These are phyloP conservation scores for Serendipita sp. DNA, from an alignment of 768 basidiomycete genomes.

Conservation along the genomic window DNA sequence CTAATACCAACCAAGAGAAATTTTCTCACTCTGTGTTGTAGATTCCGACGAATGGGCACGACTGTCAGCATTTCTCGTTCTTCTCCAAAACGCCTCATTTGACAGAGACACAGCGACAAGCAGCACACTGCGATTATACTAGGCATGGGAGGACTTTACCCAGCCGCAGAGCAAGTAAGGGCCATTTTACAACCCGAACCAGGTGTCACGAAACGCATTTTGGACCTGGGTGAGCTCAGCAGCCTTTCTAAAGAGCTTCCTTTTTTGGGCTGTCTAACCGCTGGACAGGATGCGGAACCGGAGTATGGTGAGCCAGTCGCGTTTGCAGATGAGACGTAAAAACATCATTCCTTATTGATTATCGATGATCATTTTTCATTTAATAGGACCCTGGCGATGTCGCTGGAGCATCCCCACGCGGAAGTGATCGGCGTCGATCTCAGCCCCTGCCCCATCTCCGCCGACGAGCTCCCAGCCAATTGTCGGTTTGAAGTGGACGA, in stretches of 20 bases:
- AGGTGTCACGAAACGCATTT: background rate
- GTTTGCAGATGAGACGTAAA: background rate
- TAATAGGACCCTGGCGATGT: slow-evolving; percentile 61
- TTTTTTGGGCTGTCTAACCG: background rate
- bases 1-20: background rate
- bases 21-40: background rate
- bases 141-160: background rate
- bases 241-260: background rate
- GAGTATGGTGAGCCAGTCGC: background rate
- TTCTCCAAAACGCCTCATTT: background rate
- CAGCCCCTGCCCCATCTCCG: slow-evolving; percentile 28
- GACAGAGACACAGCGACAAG: background rate
- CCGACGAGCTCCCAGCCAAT: background rate
- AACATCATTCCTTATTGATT: too few relatives aligned
- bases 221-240: background rate
- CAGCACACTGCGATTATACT: background rate
- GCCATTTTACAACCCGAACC: background rate
- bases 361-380: background rate
- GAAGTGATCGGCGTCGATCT: slow-evolving; percentile 60
- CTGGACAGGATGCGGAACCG: background rate
- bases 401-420: slow-evolving; percentile 45
- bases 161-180: background rate
- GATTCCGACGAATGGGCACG: background rate
- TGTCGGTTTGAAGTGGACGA: background rate
- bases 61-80: background rate